Base-by-base conservation (phyloP, 345 rosid genomes). In the Linum usitatissimum region DNA sequence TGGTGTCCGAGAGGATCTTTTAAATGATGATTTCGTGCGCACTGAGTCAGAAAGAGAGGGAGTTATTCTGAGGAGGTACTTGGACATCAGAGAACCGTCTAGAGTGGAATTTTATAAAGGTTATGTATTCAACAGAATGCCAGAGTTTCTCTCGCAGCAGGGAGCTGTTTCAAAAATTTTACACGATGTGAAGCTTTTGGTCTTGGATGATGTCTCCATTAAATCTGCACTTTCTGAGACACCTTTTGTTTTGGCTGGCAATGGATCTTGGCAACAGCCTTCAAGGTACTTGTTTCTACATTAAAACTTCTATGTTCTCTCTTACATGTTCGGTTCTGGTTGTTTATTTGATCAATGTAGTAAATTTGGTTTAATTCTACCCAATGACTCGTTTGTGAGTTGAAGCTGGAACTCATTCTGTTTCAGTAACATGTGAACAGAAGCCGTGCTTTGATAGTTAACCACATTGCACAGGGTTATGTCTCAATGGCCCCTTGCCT, bases 181-280 rank as follows among this genome's bases (percentile, higher is more conserved):
- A 73, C 85, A 76, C 67, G 96, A 88, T 68, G 67, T 91, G 74
- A 91, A 86, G 77, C 78, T 80, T 75, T 75, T 91, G 66, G 74
- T 81, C 66, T 82, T 77, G n/a, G 79, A 73, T 68, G 96, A 91
- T 77, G 61, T 61, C 63, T 75, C 90, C 67, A 81, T 83, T 65
- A 86, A 71, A 73, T 68, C 78, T 67, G 80, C 78, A 55, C 70
- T 91, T 64, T 84, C 87, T 1, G 53, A 61, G 10, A 80, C 80
- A 4, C 89, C 95, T 66, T 88, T 91, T 82, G 92, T 91, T 75
- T 81, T 88, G 61, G 82, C 91, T 55, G 91, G 84, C 48, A 70
- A 91, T 71, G 96, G 96, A 75, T 74, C 76, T 60, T 91, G 98
- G 98, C 88, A 83, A 76, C 84, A 81, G 53, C 95, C 98, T 63